phyloP scores from a whole-genome alignment of 1,284 basidiomycete genomes.

The Moesziomyces sp. region DNA sequence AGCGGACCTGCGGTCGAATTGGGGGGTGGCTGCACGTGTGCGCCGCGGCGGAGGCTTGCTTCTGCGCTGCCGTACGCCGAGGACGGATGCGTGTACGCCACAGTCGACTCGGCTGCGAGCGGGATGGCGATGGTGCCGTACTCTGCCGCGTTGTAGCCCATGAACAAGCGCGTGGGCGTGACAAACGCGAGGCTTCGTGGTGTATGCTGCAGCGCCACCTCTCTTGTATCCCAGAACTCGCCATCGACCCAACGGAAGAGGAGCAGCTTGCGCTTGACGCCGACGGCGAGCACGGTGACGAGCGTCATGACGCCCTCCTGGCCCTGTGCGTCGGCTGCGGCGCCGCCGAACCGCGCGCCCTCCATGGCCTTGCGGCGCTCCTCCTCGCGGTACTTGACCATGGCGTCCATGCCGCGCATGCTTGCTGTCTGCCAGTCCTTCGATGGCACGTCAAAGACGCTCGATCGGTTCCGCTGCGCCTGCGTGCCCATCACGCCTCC shows the following conservation, averaged over 20 bases:
- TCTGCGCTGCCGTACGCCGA: slow-evolving; percentile 21
- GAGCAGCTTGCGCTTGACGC: slow-evolving; percentile 84
- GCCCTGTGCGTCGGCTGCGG: slow-evolving; percentile 30
- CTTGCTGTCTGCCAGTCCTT: slow-evolving; percentile 49
- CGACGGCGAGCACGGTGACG: slow-evolving; percentile 83
- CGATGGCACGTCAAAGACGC: slow-evolving; percentile 30
- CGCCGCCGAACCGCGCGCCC: slow-evolving; percentile 42
- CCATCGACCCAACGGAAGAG: slow-evolving; percentile 86
- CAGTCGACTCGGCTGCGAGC: slow-evolving; percentile 43
- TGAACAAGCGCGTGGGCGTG: slow-evolving; percentile 75
- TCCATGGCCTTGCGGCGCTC: slow-evolving; percentile 46
- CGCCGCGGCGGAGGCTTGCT: slow-evolving; percentile 23
- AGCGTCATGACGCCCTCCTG: slow-evolving; percentile 49
- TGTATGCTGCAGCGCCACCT: slow-evolving; percentile 83
- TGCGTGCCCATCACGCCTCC: slow-evolving; percentile 8
- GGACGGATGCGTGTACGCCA: slow-evolving; percentile 42
- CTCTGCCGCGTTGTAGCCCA: slow-evolving; percentile 79
- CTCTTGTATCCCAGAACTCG: slow-evolving; percentile 79
- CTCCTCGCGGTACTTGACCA: slow-evolving; percentile 43
- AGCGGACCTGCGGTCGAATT: slow-evolving; percentile 44
- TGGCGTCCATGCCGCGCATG: slow-evolving; percentile 54
- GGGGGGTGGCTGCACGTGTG: slow-evolving; percentile 38
- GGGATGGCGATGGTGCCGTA: slow-evolving; percentile 78
- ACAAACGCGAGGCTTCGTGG: slow-evolving; percentile 80
- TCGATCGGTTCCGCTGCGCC: slow-evolving; percentile 25